Percentiles rank a stretch among this genome's conserved stretches.
Conservation (phyloP, 164 flowering plant species). For the Vitis riparia region DNA sequence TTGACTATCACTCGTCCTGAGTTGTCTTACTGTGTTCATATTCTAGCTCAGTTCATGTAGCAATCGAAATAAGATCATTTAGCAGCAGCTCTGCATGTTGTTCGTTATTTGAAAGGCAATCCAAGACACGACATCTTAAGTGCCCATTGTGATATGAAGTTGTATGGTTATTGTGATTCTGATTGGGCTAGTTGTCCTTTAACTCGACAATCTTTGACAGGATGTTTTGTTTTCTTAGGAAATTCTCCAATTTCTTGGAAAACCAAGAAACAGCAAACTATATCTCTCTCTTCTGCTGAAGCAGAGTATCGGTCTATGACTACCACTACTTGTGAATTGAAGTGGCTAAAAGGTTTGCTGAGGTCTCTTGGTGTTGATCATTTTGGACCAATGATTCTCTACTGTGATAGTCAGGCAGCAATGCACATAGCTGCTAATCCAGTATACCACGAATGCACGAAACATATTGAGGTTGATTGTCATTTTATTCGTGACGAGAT, state of each 20-base stretch:
- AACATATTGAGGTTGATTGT: conserved; percentile 3
- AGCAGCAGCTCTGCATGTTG: too few species aligned
- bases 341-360: background rate
- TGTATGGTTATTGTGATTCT: too few species aligned
- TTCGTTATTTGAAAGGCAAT: too few species aligned
- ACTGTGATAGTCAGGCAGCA: conserved; percentile 5
- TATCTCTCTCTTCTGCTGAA: conserved; percentile 9
- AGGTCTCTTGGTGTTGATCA: background rate
- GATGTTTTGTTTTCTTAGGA: background rate
- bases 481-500: background rate
- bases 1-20: too few species aligned
- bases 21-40: too few species aligned
- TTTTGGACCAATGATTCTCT: background rate
- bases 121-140: too few species aligned
- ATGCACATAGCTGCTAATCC: background rate
- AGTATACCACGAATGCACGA: background rate
- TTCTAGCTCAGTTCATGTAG: too few species aligned
- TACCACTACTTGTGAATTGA: conserved; percentile 1
- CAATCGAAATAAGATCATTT: too few species aligned
- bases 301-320: conserved; percentile 9
- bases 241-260: conserved; percentile 4
- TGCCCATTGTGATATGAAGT: too few species aligned
- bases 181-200: too few species aligned
- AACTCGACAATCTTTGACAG: too few species aligned
- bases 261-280: conserved; percentile 7